Percentiles rank a stretch among this genome's conserved stretches.
Conservation (phyloP, 2,329 filamentous ascomycete genomes). For the Emmonsiellopsis sp. region DNA sequence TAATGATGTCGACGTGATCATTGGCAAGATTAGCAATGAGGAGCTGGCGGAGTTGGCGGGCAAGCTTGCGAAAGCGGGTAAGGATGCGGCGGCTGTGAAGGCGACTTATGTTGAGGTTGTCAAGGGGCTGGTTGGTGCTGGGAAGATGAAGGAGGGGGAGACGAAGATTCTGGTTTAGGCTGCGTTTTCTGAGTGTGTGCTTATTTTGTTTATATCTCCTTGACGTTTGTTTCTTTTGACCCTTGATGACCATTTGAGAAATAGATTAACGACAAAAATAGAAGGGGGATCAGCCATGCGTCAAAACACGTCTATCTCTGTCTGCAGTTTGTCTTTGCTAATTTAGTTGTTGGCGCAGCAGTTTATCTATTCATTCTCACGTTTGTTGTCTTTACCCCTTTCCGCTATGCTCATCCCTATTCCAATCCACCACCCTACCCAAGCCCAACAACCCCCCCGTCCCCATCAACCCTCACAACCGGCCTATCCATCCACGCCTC, state of each 20-base stretch:
- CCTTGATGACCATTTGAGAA: neutral
- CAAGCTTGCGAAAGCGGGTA: conserved; percentile 68
- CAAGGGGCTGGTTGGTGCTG: conserved; percentile 65
- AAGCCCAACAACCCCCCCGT: neutral
- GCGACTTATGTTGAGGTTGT: conserved; percentile 68
- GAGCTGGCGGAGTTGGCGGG: conserved; percentile 76
- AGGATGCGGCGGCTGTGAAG: conserved; percentile 78
- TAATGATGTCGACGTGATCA: conserved; percentile 74
- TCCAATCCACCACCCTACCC: neutral
- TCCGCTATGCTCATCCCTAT: neutral
- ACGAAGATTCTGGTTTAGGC: conserved; percentile 45
- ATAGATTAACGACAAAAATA: neutral
- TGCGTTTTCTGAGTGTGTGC: neutral
- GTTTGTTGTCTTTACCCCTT: neutral
- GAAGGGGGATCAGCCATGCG: neutral
- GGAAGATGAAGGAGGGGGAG: conserved; percentile 80
- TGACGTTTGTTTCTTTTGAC: neutral
- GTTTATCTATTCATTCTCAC: neutral
- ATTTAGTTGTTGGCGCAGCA: neutral
- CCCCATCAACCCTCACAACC: neutral
- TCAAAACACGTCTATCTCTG: neutral
- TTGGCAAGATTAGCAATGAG: conserved; percentile 80
- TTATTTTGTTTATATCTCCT: neutral
- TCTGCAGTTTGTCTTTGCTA: neutral
- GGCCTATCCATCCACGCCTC: neutral